These are phyloP conservation scores for Podila epicladia DNA, from an alignment of 192 early-diverging fungal genomes.

Conservation along the genomic window DNA sequence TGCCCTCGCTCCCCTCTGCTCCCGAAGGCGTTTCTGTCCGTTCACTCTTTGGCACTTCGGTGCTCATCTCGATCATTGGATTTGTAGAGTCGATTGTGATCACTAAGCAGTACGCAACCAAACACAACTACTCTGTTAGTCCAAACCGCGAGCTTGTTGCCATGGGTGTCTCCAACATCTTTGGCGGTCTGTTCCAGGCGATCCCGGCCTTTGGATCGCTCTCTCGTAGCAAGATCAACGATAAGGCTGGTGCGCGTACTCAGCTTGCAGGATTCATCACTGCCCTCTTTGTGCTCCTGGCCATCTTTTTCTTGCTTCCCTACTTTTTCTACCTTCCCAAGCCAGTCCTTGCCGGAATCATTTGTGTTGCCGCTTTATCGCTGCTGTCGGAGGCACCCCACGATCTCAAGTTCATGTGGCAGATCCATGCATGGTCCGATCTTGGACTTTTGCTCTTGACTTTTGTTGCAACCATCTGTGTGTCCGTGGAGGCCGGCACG, in stretches of 20 bases:
- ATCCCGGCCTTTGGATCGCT: conserved; percentile 91
- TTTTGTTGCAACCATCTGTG: conserved; percentile 88
- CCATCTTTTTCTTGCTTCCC: conserved; percentile 85
- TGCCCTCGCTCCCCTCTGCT: conserved; percentile 69
- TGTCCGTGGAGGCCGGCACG: conserved; percentile 94
- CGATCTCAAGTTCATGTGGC: conserved; percentile 83
- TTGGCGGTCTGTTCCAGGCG: conserved; percentile 79
- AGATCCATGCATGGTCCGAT: conserved; percentile 85
- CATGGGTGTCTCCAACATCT: conserved; percentile 87
- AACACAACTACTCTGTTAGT: conserved; percentile 92
- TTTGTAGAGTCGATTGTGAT: conserved; percentile 98
- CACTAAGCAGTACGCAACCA: conserved; percentile 90
- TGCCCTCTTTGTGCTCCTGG: conserved; percentile 76
- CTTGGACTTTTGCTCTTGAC: conserved; percentile 85
- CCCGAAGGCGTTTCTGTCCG: conserved; percentile 70
- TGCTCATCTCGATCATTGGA: conserved; percentile 94
- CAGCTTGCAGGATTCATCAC: conserved; percentile 91
- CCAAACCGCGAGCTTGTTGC: conserved; percentile 98
- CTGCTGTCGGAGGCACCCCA: conserved; percentile 79
- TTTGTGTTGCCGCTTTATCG: conserved; percentile 83
- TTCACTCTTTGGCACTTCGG: conserved; percentile 81
- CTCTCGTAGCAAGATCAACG: conserved; percentile 93
- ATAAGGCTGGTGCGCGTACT: conserved; percentile 89
- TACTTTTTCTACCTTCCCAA: conserved; percentile 87
- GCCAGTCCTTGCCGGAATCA: conserved; percentile 83